phyloP scores from a whole-genome alignment of 73 alveolate species.

The Blepharisma japonicum region DNA sequence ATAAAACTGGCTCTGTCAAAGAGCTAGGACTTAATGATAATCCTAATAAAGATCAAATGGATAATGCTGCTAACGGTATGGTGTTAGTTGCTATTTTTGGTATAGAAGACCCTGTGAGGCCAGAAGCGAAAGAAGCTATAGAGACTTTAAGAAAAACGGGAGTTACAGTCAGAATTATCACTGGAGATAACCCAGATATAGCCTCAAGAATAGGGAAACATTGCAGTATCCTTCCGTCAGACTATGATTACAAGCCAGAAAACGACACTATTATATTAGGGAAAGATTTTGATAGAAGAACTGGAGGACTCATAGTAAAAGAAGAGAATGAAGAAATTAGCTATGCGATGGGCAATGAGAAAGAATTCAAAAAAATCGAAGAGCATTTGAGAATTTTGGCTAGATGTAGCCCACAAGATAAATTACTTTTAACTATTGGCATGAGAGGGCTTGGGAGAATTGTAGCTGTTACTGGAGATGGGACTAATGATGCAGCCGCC shows the following conservation, averaged over 20 bases:
- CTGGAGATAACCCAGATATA: conserved; percentile 91
- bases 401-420: conserved; percentile 87
- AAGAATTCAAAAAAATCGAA: conserved; percentile 59
- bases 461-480: conserved; percentile 93
- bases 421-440: conserved; percentile 82
- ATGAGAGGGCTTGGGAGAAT: conserved; percentile 74
- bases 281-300: conserved; percentile 42
- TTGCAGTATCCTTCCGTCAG: conserved; percentile 67
- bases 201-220: conserved; percentile 91
- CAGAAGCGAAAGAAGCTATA: conserved; percentile 81
- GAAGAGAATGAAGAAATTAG: neutral
- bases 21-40: neutral
- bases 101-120: conserved; percentile 83
- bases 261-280: conserved; percentile 86
- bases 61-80: conserved; percentile 16
- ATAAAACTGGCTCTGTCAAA: neutral
- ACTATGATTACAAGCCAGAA: conserved; percentile 31
- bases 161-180: conserved; percentile 86
- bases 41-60: neutral
- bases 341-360: conserved; percentile 49
- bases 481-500: conserved; percentile 95
- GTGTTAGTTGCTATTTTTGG: conserved; percentile 80
- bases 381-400: conserved; percentile 80
- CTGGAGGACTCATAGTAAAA: conserved; percentile 38
- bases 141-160: conserved; percentile 74